Evolutionary conservation across 768 basidiomycete genomes (phyloP), one percentile per base, ranked within the genome.

Genomic region (Lepiota brunneoincarnata): DNA sequence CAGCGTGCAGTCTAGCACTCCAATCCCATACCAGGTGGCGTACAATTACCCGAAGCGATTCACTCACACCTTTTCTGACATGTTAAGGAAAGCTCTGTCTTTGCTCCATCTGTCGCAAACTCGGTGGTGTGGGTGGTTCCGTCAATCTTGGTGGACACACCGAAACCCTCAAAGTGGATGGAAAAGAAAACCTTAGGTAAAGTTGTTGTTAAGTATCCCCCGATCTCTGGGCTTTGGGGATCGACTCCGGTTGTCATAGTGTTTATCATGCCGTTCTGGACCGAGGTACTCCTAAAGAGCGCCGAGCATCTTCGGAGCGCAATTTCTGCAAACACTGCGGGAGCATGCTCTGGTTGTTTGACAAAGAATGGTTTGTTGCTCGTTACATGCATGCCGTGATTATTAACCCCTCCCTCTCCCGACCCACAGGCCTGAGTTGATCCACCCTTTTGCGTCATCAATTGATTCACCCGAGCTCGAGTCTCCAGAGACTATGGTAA

Each of bases 51-150:
- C 42, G 39, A 43, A 11, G 39, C 35, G 21, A 40, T 15, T 40
- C 20, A 42, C 12, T 23, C 23, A 39, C 36, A 43, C 41, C 31
- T 9, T 20, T 34, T 28, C 36, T 39, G 20, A 48, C 15, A 14
- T 3, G 11, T 37, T 10, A 6, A 6, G 17, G 3, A 21, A 55
- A 84, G 80, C 63, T 87, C 28, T 87, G 86, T 59, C 49, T 81
- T 4, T 87, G 86, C 63, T 86, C 83, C 31, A 86, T 87, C 57
- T 87, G 86, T 61, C 80, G 86, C 54, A 87, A 87, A 64, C 82
- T 85, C 9, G 84, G 84, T 36, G 86, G 86, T 12, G 69, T 69
- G 0, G 83, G 84, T 11, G 85, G 86, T 0, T 81, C 83, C 2
- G 76, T 87, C 63, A 87, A 87, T 57, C 77, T 87, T n/a, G 80